Evolutionary conservation across 2,329 filamentous ascomycete species (phyloP), one percentile per base, ranked within the genome.

Genomic region (Cadophora sp.): DNA sequence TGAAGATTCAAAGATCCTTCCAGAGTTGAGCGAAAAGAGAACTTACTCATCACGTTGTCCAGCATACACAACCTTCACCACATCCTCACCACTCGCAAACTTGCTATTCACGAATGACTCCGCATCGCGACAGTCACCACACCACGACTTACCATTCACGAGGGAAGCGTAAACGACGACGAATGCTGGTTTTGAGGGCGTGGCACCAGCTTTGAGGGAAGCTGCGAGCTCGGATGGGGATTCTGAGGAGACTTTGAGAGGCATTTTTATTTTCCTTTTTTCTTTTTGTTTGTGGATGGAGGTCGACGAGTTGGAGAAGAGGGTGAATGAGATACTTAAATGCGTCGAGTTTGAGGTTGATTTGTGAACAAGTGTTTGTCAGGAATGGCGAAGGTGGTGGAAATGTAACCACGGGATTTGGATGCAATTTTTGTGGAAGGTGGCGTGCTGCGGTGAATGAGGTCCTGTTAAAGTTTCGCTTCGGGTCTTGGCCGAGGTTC

Each of bases 81-180:
- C 36, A 11, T 70, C 55, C 24, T 66, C 70, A 20, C 61, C 59
- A 9, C 61, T 64, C 0, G 60, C 69, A 64, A 75, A 75, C 30
- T 73, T 72, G 16, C 62, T 68, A 50, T 72, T 67, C 14, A 76
- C 48, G 41, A 75, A 66, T 9, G 73, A 56, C 58, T 76, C 74
- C 5, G 74, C 73, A n/a, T 58, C 65, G 7, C 69, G 61, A 68
- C 73, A 75, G 59, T 76, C 74, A 18, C 72, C 70, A 60, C 74
- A 75, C 74, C 74, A 76, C 33, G 68, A 72, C 41, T 62, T 67
- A 1, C 73, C 72, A 22, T 71, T 68, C 22, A 63, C 55, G 18
- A 72, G 64, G n/a, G 68, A 72, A 22, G 73, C 73, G 48, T 75
- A 75, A 48, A 76, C 64, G 13, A 74, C 65, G 6, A 74, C 43